Evolutionary conservation across 2,329 filamentous ascomycete genomes (phyloP), one percentile per base, ranked within the genome.

Genomic region (Aspergillus sp.): DNA sequence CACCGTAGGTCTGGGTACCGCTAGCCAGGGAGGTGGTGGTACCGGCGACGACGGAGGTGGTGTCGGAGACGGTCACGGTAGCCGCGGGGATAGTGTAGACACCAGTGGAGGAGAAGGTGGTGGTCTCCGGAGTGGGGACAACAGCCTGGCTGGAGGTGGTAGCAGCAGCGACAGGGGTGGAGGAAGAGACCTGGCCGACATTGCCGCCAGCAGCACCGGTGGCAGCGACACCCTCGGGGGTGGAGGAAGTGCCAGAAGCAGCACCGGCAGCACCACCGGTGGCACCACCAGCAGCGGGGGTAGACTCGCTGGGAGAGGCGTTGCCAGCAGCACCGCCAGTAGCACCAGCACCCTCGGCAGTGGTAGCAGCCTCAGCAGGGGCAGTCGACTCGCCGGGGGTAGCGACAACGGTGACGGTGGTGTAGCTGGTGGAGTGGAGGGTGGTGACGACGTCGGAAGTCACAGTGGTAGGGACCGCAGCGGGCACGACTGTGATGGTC

Each of bases 21-120:
- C 83, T 75, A 57, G 87, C 79, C 53, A 91, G 81, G 54, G 81
- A 76, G 66, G 88, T 89, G 61, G 85, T 83, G 64, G 85, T 81
- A 55, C 85, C 83, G 68, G 77, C 88, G 75, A 85, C 87, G 63
- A 90, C 88, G 41, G 87, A 90, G 67, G 87, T 89, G 62, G 84
- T 84, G 75, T 86, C 81, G 64, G 82, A 87, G 66, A 92, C 78
- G 62, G 86, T 88, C 66, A 90, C 72, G 64, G 89, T 93, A 67
- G 84, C 89, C 61, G 89, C 88, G 67, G 88, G 87, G 82, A 91
- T 86, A 67, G 89, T 91, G 82, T 92, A 92, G 64, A 84, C 85
- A 76, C 90, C 90, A 32, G 89, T 85, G 49, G 86, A 88, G 57
- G 86, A 79, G 82, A 83, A 88, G 51, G 75, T 79, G 64, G 81